These are phyloP conservation scores for Beauveria sp. DNA, from an alignment of 2,329 filamentous ascomycete genomes.

Conservation along the genomic window DNA sequence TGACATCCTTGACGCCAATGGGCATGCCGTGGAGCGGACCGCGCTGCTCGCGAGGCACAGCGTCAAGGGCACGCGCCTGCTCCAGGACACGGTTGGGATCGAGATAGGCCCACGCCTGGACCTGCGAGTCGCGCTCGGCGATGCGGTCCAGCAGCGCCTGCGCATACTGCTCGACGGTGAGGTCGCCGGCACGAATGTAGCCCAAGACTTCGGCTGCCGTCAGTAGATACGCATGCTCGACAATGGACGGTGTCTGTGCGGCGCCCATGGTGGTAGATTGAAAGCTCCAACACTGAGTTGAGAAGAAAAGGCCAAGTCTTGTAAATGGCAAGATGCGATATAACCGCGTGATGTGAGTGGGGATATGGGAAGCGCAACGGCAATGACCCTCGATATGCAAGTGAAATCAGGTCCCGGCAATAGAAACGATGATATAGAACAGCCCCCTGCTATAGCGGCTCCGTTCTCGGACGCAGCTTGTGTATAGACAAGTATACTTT, in stretches of 20 bases:
- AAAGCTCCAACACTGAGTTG: no score
- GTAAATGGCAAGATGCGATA: background rate
- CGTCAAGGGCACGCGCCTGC: conserved; percentile 43
- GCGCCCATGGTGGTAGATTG: conserved; percentile 7
- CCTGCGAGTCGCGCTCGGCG: conserved; percentile 32
- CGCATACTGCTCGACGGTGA: conserved; percentile 43
- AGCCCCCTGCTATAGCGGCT: background rate
- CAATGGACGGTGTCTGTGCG: conserved; percentile 11
- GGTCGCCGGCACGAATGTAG: conserved; percentile 29
- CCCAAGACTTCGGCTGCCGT: conserved; percentile 33
- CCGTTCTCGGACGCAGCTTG: background rate
- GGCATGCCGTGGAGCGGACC: conserved; percentile 51
- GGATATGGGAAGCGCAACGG: background rate
- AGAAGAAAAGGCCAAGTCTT: background rate
- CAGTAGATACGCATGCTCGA: conserved; percentile 8
- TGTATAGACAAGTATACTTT: background rate
- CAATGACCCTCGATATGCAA: background rate
- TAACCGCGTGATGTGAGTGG: background rate
- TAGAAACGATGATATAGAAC: background rate
- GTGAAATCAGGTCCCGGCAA: background rate
- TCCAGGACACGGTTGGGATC: conserved; percentile 37
- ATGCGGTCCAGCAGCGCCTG: conserved; percentile 39
- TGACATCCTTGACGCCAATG: conserved; percentile 54
- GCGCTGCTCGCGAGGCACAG: conserved; percentile 36
- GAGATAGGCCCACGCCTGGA: conserved; percentile 45